Evolutionary conservation across 768 basidiomycete species (phyloP), one percentile per base, ranked within the genome.

Genomic region (Pleurotus sapidus): DNA sequence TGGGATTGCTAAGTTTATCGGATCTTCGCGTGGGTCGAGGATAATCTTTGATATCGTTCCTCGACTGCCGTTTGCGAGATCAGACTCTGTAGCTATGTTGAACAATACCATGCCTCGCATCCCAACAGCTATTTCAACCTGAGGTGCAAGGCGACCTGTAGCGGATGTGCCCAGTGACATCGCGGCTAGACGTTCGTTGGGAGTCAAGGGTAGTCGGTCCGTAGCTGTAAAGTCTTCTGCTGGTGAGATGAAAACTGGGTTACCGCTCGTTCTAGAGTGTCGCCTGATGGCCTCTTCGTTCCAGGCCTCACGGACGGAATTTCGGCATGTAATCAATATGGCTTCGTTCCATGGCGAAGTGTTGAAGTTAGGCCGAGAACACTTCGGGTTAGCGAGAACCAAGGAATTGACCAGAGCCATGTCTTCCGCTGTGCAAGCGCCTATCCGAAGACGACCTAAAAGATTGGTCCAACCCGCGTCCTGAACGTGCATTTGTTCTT

Each of bases 401-500:
- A 71, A 55, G 24, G 47, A 50, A 1, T 62, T 39, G 0, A 77
- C 57, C 64, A 71, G 67, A 1, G 55, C 51, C 0, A 73, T n/a
- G 55, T 75, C 58, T 12, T 67, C 49, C 23, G 61, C 54, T 9
- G 60, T 38, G 20, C 67, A 61, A 11, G 54, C 18, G n/a, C n/a
- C n/a, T n/a, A n/a, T n/a, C n/a, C n/a, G n/a, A n/a, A n/a, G n/a
- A n/a, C n/a, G n/a, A n/a, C n/a, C n/a, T n/a, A n/a, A n/a, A n/a
- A n/a, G n/a, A n/a, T n/a, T n/a, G n/a, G n/a, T 1, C 75, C 70
- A 5, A 60, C 24, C 8, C 70, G 45, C 3, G 50, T 25, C 64
- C 57, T 2, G 49, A n/a, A 74, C 68, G 5, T 73, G 56, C 43
- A 69, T 63, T 53, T 76, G 75, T 49, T 76, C 56, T 38, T 61